Evolutionary conservation across 2,329 filamentous ascomycete genomes (phyloP), one percentile per base, ranked within the genome.

Genomic region (Biscogniauxia sp.): DNA sequence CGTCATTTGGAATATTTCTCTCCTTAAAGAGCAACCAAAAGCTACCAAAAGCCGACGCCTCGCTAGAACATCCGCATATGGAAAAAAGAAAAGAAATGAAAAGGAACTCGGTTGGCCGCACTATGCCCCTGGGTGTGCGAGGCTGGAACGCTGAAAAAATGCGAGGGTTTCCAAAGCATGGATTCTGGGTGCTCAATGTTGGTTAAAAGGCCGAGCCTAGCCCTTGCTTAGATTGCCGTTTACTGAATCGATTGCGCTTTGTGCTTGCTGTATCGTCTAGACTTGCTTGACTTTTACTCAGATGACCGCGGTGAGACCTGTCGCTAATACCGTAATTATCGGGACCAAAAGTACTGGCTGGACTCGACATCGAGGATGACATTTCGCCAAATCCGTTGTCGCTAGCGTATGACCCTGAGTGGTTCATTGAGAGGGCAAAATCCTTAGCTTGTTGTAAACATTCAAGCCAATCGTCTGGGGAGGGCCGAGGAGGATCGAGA

Each of bases 211-310:
- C 90, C 54, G 93, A 90, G 26, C 92, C 92, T 54, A 97, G 84
- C n/a, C 94, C 93, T 74, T 92, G 97, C 78, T 96, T 96, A 17
- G 91, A 96, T 77, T 97, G 92, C 68, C 94, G 84, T 77, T 95
- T 95, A 78, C 93, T 97, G 77, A 97, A 98, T 54, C 87, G 82
- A 67, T 88, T 87, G 54, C 82, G 79, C 73, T 85, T 88, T 13
- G 79, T 76, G 49, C 72, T 69, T 19, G 68, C 70, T 49, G 79
- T 73, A 57, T 86, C 83, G 28, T 86, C 85, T 23, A 82, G 67
- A 64, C 78, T 83, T 51, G 78, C 80, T 69, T 87, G 86, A 63
- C 80, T 84, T 73, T 87, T 88, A 65, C 79, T 85, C 49, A 88
- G 69, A 67, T 86, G 83, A 63, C 82, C 82, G 58, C 86, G 81